phyloP scores from a whole-genome alignment of 177 flowering plant species.

The Vitis hybrid region DNA sequence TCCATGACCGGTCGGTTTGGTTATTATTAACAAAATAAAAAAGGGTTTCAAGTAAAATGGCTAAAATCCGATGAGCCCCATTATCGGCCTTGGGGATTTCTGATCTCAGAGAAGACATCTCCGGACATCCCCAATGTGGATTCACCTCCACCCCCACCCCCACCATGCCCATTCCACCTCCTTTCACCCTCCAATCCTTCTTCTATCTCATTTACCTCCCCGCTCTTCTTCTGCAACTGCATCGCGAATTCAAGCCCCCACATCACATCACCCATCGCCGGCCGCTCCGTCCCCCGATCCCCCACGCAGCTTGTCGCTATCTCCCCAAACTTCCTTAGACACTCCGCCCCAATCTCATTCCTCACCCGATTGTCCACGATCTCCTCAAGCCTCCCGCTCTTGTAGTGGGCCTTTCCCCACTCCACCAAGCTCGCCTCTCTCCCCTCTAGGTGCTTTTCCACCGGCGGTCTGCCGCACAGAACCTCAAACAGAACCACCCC shows the following conservation, averaged over 20 bases:
- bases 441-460: not conserved
- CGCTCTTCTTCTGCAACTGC: slow-evolving; percentile 9
- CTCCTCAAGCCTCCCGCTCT: slow-evolving; percentile 5
- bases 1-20: too few relatives aligned
- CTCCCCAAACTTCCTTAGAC: slow-evolving; percentile 10
- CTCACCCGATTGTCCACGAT: slow-evolving; percentile 7
- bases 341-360: slow-evolving; percentile 13
- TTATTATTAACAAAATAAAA: too few relatives aligned
- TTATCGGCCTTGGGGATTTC: slow-evolving; percentile 9
- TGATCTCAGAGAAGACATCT: slow-evolving; percentile 11
- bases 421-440: slow-evolving; percentile 9
- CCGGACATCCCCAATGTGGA: slow-evolving; percentile 6
- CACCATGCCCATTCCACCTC: not conserved
- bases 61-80: not conserved
- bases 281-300: slow-evolving; percentile 12
- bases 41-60: too few relatives aligned
- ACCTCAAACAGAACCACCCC: too few relatives aligned
- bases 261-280: slow-evolving; percentile 15
- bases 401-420: slow-evolving; percentile 4
- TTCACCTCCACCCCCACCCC: not conserved
- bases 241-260: slow-evolving; percentile 16
- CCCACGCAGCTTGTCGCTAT: slow-evolving; percentile 4
- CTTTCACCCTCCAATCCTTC: not conserved
- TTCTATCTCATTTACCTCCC: not conserved
- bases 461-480: slow-evolving; percentile 1